Evolutionary conservation across 441 rosid genomes (phyloP).

Genomic region (Erysimum cheiri): DNA sequence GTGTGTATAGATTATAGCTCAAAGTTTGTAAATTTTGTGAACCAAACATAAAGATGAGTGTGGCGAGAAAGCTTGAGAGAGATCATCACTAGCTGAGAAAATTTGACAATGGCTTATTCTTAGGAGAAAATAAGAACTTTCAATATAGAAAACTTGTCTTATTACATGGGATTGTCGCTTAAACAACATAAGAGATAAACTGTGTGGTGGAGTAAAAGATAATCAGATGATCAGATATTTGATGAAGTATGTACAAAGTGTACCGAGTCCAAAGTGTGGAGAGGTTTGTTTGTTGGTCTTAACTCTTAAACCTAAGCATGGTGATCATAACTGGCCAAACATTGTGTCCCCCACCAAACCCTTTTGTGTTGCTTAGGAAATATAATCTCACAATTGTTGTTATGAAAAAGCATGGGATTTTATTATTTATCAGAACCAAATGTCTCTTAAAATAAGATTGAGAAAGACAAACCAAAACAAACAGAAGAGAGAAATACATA

Average conservation of each 20-base stretch:
- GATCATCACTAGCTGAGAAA: background rate
- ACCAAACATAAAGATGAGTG: slow-evolving; percentile 2
- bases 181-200: background rate
- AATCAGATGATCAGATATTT: background rate
- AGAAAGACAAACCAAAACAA: background rate
- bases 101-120: background rate
- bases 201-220: background rate
- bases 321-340: too few relatives aligned
- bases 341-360: background rate
- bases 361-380: background rate
- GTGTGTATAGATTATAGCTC: slow-evolving; percentile 21
- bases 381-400: background rate
- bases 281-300: background rate
- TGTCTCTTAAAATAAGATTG: background rate
- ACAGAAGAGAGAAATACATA: background rate
- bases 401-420: background rate
- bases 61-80: slow-evolving; percentile 4
- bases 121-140: background rate
- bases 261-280: background rate
- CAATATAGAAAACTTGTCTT: background rate
- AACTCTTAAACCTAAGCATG: slow-evolving; percentile 25
- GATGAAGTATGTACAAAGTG: background rate
- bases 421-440: background rate
- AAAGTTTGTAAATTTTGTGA: slow-evolving; percentile 35
- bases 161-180: background rate